Conservation (phyloP, 192 early-diverging fungal genomes). For the Coemansia sp. region DNA sequence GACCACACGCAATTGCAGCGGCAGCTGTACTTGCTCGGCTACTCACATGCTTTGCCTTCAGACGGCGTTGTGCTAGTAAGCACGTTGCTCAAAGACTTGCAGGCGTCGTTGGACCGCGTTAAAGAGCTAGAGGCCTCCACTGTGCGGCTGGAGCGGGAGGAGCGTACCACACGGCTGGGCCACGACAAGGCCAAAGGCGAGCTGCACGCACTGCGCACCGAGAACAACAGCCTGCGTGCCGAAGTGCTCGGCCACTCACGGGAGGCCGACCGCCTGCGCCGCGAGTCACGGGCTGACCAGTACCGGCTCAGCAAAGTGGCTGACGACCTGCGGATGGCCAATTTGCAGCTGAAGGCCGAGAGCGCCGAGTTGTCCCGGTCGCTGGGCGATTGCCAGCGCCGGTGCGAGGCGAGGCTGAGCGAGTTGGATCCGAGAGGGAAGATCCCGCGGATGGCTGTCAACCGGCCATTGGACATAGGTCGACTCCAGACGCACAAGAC, state of each 20-base stretch:
- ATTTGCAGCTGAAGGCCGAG: conserved; percentile 37
- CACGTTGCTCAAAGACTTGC: conserved; percentile 46
- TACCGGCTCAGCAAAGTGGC: conserved; percentile 22
- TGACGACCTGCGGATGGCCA: conserved; percentile 42
- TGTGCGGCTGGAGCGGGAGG: conserved; percentile 36
- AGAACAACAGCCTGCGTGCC: conserved; percentile 48
- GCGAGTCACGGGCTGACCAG: conserved; percentile 28
- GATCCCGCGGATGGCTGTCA: conserved; percentile 25
- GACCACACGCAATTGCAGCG: conserved; percentile 41
- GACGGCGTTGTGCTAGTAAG: conserved; percentile 31
- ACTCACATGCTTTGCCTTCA: conserved; percentile 38
- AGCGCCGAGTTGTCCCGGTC: conserved; percentile 14
- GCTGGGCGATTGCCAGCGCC: conserved; percentile 32
- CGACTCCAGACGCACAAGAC: neutral
- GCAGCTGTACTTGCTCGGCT: conserved; percentile 52
- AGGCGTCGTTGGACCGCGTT: conserved; percentile 43
- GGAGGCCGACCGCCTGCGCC: conserved; percentile 27
- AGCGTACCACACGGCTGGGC: conserved; percentile 29
- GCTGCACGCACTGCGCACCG: conserved; percentile 32
- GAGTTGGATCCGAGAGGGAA: conserved; percentile 30
- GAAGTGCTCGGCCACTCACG: conserved; percentile 41
- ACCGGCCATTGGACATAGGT: neutral
- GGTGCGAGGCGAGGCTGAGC: conserved; percentile 20
- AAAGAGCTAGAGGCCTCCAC: conserved; percentile 39
- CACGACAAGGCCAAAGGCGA: conserved; percentile 22